Evolutionary conservation across 495 filamentous ascomycete species (phyloP), one percentile per base, ranked within the genome.

Genomic region (Penicillium ochrochloron): DNA sequence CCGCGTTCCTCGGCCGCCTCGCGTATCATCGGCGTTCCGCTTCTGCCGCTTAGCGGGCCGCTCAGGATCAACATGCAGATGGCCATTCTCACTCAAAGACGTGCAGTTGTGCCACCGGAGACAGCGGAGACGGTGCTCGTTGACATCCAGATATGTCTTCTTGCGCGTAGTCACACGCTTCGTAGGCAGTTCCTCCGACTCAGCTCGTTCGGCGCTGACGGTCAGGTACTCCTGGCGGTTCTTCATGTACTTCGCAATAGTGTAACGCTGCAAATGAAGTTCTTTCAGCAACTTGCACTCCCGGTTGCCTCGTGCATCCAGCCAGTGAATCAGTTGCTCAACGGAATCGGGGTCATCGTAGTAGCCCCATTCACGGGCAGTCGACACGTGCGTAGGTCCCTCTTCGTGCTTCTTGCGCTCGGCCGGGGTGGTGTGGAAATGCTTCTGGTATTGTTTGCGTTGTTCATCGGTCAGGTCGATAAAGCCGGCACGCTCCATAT

Each of bases 401-500:
- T 98, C 94, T 74, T 99, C 95, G 33, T 82, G 73, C 76, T 88
- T 87, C 80, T 94, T 96, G 68, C 95, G 88, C 75, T 97, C 90
- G 3, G 89, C 88, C 2, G 94, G 88, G 4, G 91, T 94, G 71
- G 92, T 88, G 59, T 88, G 84, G 73, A 93, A 92, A 62, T 88
- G 87, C 66, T 82, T 80, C 59, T 77, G 74, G 59, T 85, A 88
- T 66, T 79, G 78, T 64, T 85, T 84, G 64, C 84, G 82, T 63
- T 93, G 85, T 25, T 85, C 84, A 29, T 92, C 88, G 15, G 85
- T 76, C 70, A 92, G 84, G 60, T 96, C 90, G 70, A 96, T 92
- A 65, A 91, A 91, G 19, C 94, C 95, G 50, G 89, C 84, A 7
- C 91, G 85, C 75, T 99, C 95, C 73, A 94, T 83, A 48, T 94